Evolutionary conservation across 1,284 basidiomycete genomes (phyloP).

Genomic region (Pyrrhoderma lamaoense): DNA sequence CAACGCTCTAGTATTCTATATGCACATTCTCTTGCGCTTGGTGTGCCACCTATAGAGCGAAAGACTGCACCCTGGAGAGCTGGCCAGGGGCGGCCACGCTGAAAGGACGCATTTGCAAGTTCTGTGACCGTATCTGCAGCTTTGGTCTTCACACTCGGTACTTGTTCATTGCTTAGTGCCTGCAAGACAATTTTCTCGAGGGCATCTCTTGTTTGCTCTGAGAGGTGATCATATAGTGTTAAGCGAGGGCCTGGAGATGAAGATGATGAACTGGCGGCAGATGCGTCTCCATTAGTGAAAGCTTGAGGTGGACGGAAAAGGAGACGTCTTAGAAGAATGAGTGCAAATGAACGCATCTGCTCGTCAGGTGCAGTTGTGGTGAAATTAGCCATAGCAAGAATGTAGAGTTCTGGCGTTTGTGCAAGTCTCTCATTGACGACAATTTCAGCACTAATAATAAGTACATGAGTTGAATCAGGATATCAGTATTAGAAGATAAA

Average conservation of each 20-base stretch:
- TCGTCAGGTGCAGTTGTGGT: slow-evolving; percentile 65
- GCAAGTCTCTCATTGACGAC: slow-evolving; percentile 70
- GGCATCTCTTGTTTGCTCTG: slow-evolving; percentile 51
- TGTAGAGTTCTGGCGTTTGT: slow-evolving; percentile 67
- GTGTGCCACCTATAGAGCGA: slow-evolving; percentile 21
- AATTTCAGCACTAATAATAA: slow-evolving; percentile 53
- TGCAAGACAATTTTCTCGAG: slow-evolving; percentile 66
- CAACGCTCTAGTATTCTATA: slow-evolving; percentile 16
- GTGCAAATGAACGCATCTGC: slow-evolving; percentile 76
- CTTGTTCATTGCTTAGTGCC: slow-evolving; percentile 53
- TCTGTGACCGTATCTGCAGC: slow-evolving; percentile 68
- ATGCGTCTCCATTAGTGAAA: slow-evolving; percentile 14
- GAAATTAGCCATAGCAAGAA: slow-evolving; percentile 69
- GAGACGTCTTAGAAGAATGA: slow-evolving; percentile 67
- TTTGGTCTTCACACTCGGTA: slow-evolving; percentile 52
- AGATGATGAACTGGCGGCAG: slow-evolving; percentile 20
- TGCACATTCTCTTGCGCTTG: slow-evolving; percentile 11
- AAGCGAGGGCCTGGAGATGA: slow-evolving; percentile 30
- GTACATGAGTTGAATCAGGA: background rate
- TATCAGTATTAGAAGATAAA: background rate
- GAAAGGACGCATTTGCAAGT: slow-evolving; percentile 65
- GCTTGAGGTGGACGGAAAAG: slow-evolving; percentile 49
- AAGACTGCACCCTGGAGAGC: slow-evolving; percentile 64
- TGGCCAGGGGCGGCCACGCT: slow-evolving; percentile 69
- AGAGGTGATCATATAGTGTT: slow-evolving; percentile 67